Base-by-base conservation (phyloP, 208 protist species). In the Entamoeba invadens region DNA sequence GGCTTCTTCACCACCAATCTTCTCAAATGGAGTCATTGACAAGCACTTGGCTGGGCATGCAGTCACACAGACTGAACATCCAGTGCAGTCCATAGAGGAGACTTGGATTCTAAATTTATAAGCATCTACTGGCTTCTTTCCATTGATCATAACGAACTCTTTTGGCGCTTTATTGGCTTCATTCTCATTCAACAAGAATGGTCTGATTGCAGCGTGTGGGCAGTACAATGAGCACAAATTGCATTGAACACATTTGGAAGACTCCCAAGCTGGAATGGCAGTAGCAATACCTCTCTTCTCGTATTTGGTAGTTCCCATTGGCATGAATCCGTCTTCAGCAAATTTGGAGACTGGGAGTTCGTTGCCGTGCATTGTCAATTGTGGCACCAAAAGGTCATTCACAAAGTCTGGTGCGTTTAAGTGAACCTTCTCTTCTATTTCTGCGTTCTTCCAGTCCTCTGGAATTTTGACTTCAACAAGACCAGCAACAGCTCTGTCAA, bases 221-320 rank as follows among this genome's bases (percentile, higher is more conserved):
- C 96, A 97, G 25, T 96, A 93, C 47, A 95, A 18, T n/a, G 96
- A 44, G 93, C 96, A 97, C 25, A 96, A 45, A 93, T 96, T 97
- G 94, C 96, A 97, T 92, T 97, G 96, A 5, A 96, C 96, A 94
- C 96, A 97, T 38, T 96, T 96, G 68, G 96, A 93, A 44, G 93
- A 51, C 25, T 96, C 93, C 96, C 97, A 97, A 2, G 38, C 35
- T n/a, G 96, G 96, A 93, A 97, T 68, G 1, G 14, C 46, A 21
- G 57, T 10, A 25, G 93, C 31, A 46, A 93, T n/a, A 21, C 45
- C 46, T 93, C 93, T n/a, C 92, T 94, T 94, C 25, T 94, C 94
- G 38, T 46, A 44, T 12, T 50, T 47, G 14, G 68, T 91, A 16
- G 91, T 93, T 31, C 46, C 46, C 25, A 92, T 94, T 38, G 94